These are phyloP conservation scores for Mycena alexandri DNA, from an alignment of 768 basidiomycete species.

Conservation along the genomic window DNA sequence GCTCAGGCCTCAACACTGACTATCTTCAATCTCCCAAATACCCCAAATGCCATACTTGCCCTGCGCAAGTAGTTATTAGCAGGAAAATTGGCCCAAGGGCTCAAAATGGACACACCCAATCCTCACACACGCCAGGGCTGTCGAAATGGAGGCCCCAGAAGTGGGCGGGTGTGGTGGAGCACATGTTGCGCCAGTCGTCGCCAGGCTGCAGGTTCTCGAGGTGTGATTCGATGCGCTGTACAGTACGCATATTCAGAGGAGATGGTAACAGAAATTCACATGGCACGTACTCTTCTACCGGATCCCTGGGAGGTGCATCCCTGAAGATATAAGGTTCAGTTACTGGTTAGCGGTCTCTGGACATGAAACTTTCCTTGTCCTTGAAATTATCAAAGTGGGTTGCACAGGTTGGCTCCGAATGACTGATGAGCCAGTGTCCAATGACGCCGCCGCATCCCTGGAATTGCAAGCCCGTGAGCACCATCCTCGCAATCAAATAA, in stretches of 20 bases:
- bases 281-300: slow-evolving; percentile 24
- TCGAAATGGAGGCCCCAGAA: slow-evolving; percentile 44
- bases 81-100: background rate
- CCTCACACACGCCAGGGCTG: slow-evolving; percentile 41
- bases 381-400: slow-evolving; percentile 44
- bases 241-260: background rate
- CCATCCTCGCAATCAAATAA: background rate
- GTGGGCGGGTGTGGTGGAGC: slow-evolving; percentile 47
- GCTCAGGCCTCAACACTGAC: background rate
- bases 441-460: slow-evolving; percentile 31
- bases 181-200: slow-evolving; percentile 47
- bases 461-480: background rate
- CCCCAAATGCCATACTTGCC: slow-evolving; percentile 34
- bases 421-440: slow-evolving; percentile 45
- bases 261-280: background rate
- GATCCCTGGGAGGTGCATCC: slow-evolving; percentile 35
- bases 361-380: slow-evolving; percentile 42
- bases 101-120: slow-evolving; percentile 34
- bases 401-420: slow-evolving; percentile 44
- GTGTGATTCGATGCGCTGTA: slow-evolving; percentile 46
- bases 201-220: slow-evolving; percentile 45
- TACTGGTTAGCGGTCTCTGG: no score
- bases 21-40: slow-evolving; percentile 42
- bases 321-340: no score
- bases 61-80: background rate